phyloP scores from a whole-genome alignment of 2,329 filamentous ascomycete genomes.

The Zymoseptoria ardabiliae region DNA sequence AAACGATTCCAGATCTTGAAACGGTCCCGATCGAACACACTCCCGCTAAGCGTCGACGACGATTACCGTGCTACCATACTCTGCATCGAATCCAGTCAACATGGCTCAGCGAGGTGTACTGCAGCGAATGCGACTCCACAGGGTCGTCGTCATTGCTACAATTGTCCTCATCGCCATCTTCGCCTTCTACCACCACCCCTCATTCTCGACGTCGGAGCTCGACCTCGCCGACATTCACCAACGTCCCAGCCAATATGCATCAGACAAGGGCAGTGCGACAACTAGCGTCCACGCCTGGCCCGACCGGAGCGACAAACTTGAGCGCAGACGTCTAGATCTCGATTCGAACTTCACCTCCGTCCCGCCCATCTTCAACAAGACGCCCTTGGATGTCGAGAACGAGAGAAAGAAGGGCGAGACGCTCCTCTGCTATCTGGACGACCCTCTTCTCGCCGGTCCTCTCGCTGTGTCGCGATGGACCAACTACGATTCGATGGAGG shows the following conservation, averaged over 20 bases:
- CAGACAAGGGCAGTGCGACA: too few relatives aligned
- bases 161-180: background rate
- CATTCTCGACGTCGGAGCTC: background rate
- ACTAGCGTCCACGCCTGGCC: background rate
- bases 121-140: background rate
- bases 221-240: background rate
- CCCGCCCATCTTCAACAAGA: background rate
- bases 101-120: background rate
- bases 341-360: background rate
- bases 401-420: conserved; percentile 2
- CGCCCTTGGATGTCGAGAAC: background rate
- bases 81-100: background rate
- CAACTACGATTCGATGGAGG: background rate
- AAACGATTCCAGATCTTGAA: background rate
- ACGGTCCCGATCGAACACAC: background rate
- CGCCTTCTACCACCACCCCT: background rate
- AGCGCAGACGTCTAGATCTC: background rate
- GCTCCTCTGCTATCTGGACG: conserved; percentile 2
- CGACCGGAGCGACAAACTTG: background rate
- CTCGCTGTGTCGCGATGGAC: background rate
- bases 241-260: background rate
- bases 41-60: background rate
- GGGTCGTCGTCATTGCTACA: background rate
- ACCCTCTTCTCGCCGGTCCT: background rate
- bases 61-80: background rate